These are phyloP conservation scores for Venturiaceae sp. DNA, from an alignment of 2,329 filamentous ascomycete genomes.

Conservation along the genomic window DNA sequence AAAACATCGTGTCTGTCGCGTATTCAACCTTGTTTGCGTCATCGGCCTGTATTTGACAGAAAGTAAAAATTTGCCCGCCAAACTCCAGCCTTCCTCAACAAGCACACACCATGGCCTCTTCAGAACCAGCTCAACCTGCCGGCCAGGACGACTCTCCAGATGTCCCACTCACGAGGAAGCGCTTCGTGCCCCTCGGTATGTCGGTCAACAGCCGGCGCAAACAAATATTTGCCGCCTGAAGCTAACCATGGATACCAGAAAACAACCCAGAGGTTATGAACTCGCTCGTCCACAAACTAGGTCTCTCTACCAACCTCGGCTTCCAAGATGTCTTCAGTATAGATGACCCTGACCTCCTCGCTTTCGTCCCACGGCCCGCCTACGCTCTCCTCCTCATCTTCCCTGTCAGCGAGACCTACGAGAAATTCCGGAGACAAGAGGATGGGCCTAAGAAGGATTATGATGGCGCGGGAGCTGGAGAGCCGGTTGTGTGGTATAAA, in stretches of 20 bases:
- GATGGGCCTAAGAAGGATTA: conserved; percentile 58
- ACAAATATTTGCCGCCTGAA: neutral
- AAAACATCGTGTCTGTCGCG: too few species aligned
- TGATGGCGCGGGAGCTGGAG: conserved; percentile 52
- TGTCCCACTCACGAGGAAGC: conserved; percentile 4
- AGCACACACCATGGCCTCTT: neutral
- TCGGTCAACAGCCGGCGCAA: neutral
- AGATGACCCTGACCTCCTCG: conserved; percentile 72
- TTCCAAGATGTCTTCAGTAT: conserved; percentile 92
- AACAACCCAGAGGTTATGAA: conserved; percentile 88
- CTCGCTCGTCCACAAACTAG: conserved; percentile 69
- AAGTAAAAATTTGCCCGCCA: neutral
- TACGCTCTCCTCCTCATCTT: conserved; percentile 88
- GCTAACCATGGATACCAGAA: conserved; percentile 30
- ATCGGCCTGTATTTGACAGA: too few species aligned
- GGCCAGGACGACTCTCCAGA: neutral
- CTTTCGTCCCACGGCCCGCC: conserved; percentile 80
- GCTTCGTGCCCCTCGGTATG: conserved; percentile 9
- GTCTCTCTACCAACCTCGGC: conserved; percentile 64
- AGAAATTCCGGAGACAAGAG: conserved; percentile 64
- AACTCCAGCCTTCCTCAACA: neutral
- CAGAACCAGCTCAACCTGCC: neutral
- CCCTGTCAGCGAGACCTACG: conserved; percentile 71
- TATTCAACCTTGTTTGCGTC: too few species aligned
- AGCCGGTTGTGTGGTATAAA: conserved; percentile 86